Conservation (phyloP, 805 yeast species). For the Maudiozyma serrabonitensis region DNA sequence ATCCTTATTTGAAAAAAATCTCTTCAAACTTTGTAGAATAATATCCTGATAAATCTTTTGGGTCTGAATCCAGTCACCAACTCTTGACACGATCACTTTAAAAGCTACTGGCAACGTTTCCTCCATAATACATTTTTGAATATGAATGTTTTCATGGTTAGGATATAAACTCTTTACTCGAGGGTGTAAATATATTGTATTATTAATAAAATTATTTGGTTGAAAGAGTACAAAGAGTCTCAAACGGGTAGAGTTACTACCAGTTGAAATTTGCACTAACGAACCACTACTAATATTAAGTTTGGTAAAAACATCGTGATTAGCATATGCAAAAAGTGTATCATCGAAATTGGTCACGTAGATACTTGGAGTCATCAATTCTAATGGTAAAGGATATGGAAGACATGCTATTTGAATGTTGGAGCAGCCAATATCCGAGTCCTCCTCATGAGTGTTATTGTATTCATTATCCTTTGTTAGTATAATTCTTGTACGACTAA, state of each 20-base stretch:
- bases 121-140: constrained; percentile 1
- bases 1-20: constrained; percentile 45
- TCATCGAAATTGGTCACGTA: constrained; percentile 14
- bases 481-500: constrained; percentile 12
- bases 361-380: constrained; percentile 9
- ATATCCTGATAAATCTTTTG: constrained; percentile 23
- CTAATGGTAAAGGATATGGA: constrained; percentile 8
- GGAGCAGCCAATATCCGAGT: not conserved
- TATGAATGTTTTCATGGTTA: constrained; percentile 3
- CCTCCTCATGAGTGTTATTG: not conserved
- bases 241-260: constrained; percentile 3
- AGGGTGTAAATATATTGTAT: constrained; percentile 17
- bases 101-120: constrained; percentile 13
- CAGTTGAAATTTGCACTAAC: constrained; percentile 7
- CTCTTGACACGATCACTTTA: constrained; percentile 19
- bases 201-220: constrained; percentile 15
- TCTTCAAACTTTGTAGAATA: constrained; percentile 48
- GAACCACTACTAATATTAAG: constrained; percentile 21
- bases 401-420: constrained; percentile 8
- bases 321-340: constrained; percentile 21
- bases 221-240: constrained; percentile 15
- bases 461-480: constrained; percentile 10
- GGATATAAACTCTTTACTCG: constrained; percentile 15
- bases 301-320: constrained; percentile 8
- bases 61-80: constrained; percentile 21